These are phyloP conservation scores for Penicillium sp. DNA, from an alignment of 2,329 filamentous ascomycete genomes.

Conservation along the genomic window DNA sequence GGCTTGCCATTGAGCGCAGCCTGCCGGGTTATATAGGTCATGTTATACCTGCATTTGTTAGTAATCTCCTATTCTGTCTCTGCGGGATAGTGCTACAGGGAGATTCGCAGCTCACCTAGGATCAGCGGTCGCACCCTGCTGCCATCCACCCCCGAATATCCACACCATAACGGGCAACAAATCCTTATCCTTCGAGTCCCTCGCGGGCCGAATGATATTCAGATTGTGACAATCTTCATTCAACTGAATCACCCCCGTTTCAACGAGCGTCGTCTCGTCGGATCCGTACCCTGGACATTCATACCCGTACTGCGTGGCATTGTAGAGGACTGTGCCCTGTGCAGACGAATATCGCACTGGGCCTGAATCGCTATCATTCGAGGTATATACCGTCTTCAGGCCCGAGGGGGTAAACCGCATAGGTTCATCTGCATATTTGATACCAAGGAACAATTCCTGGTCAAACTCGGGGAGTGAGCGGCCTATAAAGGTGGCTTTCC, in stretches of 20 bases:
- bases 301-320: conserved; percentile 36
- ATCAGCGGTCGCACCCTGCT: conserved; percentile 37
- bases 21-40: conserved; percentile 38
- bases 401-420: conserved; percentile 31
- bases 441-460: conserved; percentile 36
- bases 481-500: conserved; percentile 32
- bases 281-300: conserved; percentile 40
- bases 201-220: conserved; percentile 31
- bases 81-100: neutral
- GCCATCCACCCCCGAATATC: conserved; percentile 40
- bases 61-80: neutral
- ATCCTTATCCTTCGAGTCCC: neutral
- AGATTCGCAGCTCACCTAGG: conserved; percentile 28
- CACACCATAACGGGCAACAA: conserved; percentile 37
- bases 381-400: conserved; percentile 29
- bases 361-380: conserved; percentile 29
- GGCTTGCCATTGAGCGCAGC: conserved; percentile 34
- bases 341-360: conserved; percentile 11
- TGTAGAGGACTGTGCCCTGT: conserved; percentile 26
- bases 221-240: conserved; percentile 36
- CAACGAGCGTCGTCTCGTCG: conserved; percentile 30
- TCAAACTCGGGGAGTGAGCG: conserved; percentile 32
- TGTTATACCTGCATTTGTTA: conserved; percentile 32
- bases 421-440: conserved; percentile 37
- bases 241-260: conserved; percentile 26